Base-by-base conservation (phyloP, 495 filamentous ascomycete species). In the Lindgomyces ingoldianus region DNA sequence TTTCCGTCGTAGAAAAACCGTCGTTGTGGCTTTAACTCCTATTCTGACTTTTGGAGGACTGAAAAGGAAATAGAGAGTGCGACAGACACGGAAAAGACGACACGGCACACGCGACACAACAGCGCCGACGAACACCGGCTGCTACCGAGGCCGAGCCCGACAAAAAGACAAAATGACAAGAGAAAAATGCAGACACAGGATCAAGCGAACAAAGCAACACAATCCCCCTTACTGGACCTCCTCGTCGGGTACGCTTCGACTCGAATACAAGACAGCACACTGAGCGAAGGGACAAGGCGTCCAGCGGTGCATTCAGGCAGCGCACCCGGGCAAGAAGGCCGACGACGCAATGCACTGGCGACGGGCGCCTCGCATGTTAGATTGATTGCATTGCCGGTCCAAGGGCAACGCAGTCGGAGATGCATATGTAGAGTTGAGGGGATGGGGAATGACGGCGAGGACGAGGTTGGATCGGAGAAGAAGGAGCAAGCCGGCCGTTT, bases 371-470 rank as follows among this genome's bases (percentile, higher is more conserved):
- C 39, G 27, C 56, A 10, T 49, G 41, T 33, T 49, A 57, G 29
- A 67, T 51, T 49, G 57, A 50, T 2, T 50, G 50, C 64, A 57
- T 44, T 30, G n/a, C 64, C 50, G 49, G 33, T 27, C 57, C 41
- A 41, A 33, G 25, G 47, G 22, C 29, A 18, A 39, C 62, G 64
- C 64, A 67, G 41, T n/a, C 39, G 57, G 21, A 33, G 25, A 62
- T 63, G 65, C 65, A 63, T 26, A 49, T 62, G 57, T 67, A 57
- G 64, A 48, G 64, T 52, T 57, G 65, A 63, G 58, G 65, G 30
- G 59, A 53, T 39, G 65, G 47, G 36, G n/a, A n/a, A n/a, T n/a
- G n/a, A n/a, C n/a, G n/a, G n/a, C n/a, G n/a, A n/a, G n/a, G 44
- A 26, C 16, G 41, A 57, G 19, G 16, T 26, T 29, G 50, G 12